Conservation (phyloP, 768 basidiomycete species). For the Suillus discolor region DNA sequence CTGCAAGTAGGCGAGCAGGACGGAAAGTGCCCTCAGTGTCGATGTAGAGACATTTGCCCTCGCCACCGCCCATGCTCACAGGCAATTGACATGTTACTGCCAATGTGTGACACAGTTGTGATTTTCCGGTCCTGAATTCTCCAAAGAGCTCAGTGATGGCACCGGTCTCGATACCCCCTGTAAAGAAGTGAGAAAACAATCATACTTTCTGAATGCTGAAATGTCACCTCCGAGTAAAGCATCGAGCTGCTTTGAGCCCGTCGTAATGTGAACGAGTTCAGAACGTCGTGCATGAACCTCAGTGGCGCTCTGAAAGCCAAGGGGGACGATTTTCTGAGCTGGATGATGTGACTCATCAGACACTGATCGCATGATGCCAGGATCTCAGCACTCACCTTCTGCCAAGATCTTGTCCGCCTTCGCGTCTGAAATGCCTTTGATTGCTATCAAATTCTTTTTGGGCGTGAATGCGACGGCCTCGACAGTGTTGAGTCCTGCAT, state of each 20-base stretch:
- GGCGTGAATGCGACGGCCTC: conserved; percentile 97
- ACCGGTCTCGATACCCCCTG: conserved; percentile 96
- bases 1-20: conserved; percentile 90
- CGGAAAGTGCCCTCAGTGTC: conserved; percentile 99
- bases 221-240: conserved; percentile 85
- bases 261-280: conserved; percentile 95
- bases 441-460: conserved; percentile 86
- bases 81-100: conserved; percentile 98
- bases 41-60: conserved; percentile 98
- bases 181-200: conserved; percentile 17
- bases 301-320: conserved; percentile 98
- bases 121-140: conserved; percentile 98
- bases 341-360: conserved; percentile 13
- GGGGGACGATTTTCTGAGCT: conserved; percentile 96
- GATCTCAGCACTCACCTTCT: conserved; percentile 63
- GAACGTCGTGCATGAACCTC: conserved; percentile 95
- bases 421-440: conserved; percentile 96
- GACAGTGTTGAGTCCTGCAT: conserved; percentile 91
- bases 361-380: conserved; percentile 10
- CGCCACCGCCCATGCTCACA: conserved; percentile 96
- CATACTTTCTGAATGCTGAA: neutral
- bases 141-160: conserved; percentile 98
- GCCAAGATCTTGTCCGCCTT: conserved; percentile 96
- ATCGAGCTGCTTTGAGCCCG: conserved; percentile 95
- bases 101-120: conserved; percentile 96